Conservation (phyloP, 305 asterid genomes). For the Fraxinus latifolia region DNA sequence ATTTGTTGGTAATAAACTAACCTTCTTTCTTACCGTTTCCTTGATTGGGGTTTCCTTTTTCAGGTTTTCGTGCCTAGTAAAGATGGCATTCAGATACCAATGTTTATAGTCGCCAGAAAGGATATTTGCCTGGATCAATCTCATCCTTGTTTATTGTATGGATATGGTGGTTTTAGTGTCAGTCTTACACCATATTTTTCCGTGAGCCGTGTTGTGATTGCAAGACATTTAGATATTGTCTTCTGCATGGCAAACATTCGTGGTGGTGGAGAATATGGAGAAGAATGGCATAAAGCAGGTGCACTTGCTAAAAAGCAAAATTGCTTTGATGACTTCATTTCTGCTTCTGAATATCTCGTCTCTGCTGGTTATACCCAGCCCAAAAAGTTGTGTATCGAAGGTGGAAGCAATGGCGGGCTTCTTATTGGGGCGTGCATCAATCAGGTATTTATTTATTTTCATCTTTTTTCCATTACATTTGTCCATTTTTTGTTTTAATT, state of each 20-base stretch:
- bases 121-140: conserved; percentile 72
- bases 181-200: conserved; percentile 69
- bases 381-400: conserved; percentile 82
- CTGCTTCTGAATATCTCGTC: conserved; percentile 80
- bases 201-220: conserved; percentile 54
- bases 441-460: conserved; percentile 52
- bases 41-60: conserved; percentile 20
- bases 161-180: conserved; percentile 82
- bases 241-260: conserved; percentile 86
- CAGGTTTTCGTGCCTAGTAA: conserved; percentile 84
- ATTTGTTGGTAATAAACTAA: background rate
- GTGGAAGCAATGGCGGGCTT: conserved; percentile 97
- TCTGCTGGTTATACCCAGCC: conserved; percentile 86
- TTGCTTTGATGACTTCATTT: conserved; percentile 79
- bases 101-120: conserved; percentile 75
- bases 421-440: conserved; percentile 89
- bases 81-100: conserved; percentile 72
- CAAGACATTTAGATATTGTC: conserved; percentile 64
- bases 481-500: background rate
- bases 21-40: background rate
- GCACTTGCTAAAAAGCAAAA: conserved; percentile 79
- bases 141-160: conserved; percentile 78
- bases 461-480: background rate
- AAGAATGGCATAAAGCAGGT: conserved; percentile 94
- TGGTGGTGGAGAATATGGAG: conserved; percentile 98